phyloP scores from a whole-genome alignment of 176 grass and related monocot species.

The Musa troglodytarum region DNA sequence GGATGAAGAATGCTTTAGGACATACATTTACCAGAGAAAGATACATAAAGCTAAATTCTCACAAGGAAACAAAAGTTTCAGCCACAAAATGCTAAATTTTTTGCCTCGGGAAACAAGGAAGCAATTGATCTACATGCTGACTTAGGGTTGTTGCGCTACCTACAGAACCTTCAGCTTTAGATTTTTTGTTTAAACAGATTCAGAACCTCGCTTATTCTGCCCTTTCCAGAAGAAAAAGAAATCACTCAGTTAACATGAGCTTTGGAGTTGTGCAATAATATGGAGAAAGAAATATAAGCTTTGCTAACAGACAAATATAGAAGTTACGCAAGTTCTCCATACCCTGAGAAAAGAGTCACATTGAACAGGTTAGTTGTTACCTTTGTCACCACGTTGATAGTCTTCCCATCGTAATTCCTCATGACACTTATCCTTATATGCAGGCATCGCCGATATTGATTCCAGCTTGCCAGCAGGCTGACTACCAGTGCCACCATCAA shows the following conservation, averaged over 20 bases:
- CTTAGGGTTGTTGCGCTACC: too few species aligned
- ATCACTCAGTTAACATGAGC: too few species aligned
- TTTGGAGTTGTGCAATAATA: neutral
- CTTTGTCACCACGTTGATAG: conserved; percentile 21
- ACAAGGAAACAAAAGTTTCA: neutral
- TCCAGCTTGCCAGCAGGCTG: conserved; percentile 67
- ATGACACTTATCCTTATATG: conserved; percentile 92
- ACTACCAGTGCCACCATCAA: conserved; percentile 55
- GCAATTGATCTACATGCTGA: neutral
- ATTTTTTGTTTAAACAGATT: too few species aligned
- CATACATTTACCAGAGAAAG: too few species aligned
- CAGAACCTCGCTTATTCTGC: too few species aligned
- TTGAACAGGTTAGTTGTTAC: conserved; percentile 12
- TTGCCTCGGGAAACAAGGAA: neutral
- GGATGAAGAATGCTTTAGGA: conserved; percentile 21
- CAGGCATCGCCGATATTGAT: conserved; percentile 87
- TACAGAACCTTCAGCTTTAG: too few species aligned
- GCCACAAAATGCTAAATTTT: neutral
- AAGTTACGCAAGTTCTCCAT: conserved; percentile 45
- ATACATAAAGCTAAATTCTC: neutral
- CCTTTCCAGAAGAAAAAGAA: too few species aligned
- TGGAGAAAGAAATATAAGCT: conserved; percentile 61
- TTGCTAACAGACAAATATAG: conserved; percentile 37
- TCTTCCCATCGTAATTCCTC: conserved; percentile 50
- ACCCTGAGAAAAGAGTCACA: neutral